Evolutionary conservation across 768 basidiomycete genomes (phyloP).

Genomic region (Tricholomella constricta): DNA sequence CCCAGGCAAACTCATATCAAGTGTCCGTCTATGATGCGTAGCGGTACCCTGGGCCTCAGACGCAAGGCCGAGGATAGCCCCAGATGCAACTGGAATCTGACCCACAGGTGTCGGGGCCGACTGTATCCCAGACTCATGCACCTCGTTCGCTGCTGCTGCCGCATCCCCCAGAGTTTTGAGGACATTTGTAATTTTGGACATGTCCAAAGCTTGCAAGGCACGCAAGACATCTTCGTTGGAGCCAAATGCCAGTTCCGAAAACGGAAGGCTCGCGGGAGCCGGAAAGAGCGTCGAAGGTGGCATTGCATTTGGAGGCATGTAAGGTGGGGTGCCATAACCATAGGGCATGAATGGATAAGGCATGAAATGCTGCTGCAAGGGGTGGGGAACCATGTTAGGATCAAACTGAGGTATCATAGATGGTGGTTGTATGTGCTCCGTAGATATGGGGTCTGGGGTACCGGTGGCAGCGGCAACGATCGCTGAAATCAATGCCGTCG

Average conservation of each 20-base stretch:
- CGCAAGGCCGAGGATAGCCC: conserved; percentile 42
- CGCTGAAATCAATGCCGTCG: conserved; percentile 62
- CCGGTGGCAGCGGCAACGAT: conserved; percentile 68
- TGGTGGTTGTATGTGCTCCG: conserved; percentile 14
- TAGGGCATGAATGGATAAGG: conserved; percentile 32
- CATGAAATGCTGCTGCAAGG: conserved; percentile 36
- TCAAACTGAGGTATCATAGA: conserved; percentile 27
- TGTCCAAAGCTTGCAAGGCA: conserved; percentile 71
- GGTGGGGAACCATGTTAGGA: conserved; percentile 29
- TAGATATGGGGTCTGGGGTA: conserved; percentile 32
- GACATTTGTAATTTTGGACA: conserved; percentile 67
- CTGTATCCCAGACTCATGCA: conserved; percentile 25
- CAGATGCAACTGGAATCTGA: conserved; percentile 45
- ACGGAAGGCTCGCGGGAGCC: conserved; percentile 24
- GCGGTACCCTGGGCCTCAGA: conserved; percentile 26
- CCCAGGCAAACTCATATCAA: conserved; percentile 45
- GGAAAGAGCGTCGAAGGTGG: conserved; percentile 26
- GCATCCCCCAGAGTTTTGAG: conserved; percentile 67
- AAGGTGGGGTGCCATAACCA: conserved; percentile 26
- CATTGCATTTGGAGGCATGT: conserved; percentile 19
- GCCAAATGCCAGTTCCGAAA: conserved; percentile 43
- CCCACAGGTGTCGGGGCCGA: conserved; percentile 36
- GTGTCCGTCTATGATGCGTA: conserved; percentile 35
- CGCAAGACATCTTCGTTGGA: conserved; percentile 77
- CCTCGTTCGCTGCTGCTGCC: conserved; percentile 43